phyloP scores from a whole-genome alignment of 257 asterid genomes.

The Coffea eugenioides region DNA sequence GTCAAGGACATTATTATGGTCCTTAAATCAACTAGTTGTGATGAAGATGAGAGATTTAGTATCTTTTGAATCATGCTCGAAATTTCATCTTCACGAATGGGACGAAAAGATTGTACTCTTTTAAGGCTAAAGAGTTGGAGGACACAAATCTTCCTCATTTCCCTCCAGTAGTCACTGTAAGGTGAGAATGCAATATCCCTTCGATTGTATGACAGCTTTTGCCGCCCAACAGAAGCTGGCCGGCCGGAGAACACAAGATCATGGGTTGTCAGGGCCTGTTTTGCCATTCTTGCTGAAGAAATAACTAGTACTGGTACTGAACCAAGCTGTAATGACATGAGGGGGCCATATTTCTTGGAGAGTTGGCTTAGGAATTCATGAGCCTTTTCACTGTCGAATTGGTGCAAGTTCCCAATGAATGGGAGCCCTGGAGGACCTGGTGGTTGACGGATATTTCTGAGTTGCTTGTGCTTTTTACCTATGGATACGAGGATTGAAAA shows the following conservation, averaged over 20 bases:
- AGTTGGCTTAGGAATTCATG: neutral
- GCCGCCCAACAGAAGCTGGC: neutral
- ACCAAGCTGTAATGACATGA: neutral
- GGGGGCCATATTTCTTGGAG: neutral
- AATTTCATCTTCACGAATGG: neutral
- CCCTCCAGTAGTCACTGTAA: constrained; percentile 9
- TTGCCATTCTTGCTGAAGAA: neutral
- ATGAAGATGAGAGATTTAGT: neutral
- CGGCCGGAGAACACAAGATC: neutral
- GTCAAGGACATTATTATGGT: neutral
- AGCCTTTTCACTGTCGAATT: neutral
- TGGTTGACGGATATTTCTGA: neutral
- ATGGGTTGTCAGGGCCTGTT: constrained; percentile 11
- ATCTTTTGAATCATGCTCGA: neutral
- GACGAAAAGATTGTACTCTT: neutral
- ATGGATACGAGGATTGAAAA: no score
- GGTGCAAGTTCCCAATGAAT: constrained; percentile 17
- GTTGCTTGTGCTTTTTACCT: no score
- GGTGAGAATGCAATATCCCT: neutral
- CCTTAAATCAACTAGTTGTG: neutral
- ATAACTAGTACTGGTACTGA: neutral
- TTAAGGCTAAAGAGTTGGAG: constrained; percentile 5
- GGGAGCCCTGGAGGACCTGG: constrained; percentile 13
- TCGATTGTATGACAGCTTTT: neutral
- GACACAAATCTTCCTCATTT: constrained; percentile 21